Evolutionary conservation across 2,329 filamentous ascomycete genomes (phyloP).

Genomic region (Chrysoporthe puriensis): DNA sequence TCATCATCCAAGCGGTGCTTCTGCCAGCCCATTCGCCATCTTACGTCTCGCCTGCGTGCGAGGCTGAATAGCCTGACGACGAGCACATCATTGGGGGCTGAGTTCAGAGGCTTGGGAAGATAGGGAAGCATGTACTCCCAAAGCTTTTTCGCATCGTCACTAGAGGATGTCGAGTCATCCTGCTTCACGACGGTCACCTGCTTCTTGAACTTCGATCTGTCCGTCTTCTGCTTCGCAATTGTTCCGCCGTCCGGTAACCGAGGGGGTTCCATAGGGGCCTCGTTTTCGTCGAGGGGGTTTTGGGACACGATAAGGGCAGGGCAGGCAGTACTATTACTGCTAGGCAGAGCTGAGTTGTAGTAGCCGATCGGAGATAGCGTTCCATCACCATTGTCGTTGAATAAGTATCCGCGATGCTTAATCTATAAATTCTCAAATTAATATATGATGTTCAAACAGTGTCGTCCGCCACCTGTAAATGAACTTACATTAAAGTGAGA

Average conservation of each 20-base stretch:
- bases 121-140: slow-evolving; percentile 26
- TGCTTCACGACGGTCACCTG: background rate
- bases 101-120: slow-evolving; percentile 9
- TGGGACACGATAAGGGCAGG: slow-evolving; percentile 17
- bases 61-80: slow-evolving; percentile 16
- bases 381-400: slow-evolving; percentile 29
- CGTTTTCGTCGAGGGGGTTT: slow-evolving; percentile 14
- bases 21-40: slow-evolving; percentile 12
- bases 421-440: background rate
- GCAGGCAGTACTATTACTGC: slow-evolving; percentile 6
- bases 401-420: slow-evolving; percentile 19
- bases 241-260: background rate
- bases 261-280: slow-evolving; percentile 18
- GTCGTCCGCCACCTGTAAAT: background rate
- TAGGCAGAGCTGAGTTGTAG: slow-evolving; percentile 15
- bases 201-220: background rate
- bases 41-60: slow-evolving; percentile 9
- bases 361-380: slow-evolving; percentile 24
- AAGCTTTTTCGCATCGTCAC: slow-evolving; percentile 6
- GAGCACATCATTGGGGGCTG: background rate
- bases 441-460: background rate
- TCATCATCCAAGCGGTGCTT: slow-evolving; percentile 15
- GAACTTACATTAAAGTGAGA: slow-evolving; percentile 31
- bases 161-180: background rate
- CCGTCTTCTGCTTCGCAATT: background rate